Conservation (phyloP, 2,329 filamentous ascomycete genomes). For the Eutypella sp. region DNA sequence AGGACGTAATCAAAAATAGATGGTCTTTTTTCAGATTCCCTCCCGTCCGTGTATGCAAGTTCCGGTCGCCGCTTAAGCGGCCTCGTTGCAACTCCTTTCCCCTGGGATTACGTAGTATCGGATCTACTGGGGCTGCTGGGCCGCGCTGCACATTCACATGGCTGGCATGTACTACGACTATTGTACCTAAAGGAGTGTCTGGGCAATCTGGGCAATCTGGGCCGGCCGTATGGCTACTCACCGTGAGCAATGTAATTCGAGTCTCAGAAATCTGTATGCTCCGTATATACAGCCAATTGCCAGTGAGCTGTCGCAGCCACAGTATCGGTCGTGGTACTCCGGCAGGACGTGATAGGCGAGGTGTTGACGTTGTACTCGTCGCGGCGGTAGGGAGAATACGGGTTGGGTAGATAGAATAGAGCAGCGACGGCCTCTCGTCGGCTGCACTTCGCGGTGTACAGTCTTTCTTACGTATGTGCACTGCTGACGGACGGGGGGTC, state of each 20-base stretch:
- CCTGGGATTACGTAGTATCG: background rate
- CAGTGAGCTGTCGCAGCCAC: background rate
- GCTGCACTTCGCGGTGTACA: background rate
- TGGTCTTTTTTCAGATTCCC: background rate
- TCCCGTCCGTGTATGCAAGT: background rate
- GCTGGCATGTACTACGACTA: no score
- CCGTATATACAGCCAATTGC: background rate
- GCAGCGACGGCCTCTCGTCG: background rate
- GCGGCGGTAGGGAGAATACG: background rate
- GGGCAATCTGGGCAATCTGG: background rate
- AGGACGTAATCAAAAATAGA: background rate
- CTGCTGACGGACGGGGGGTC: background rate
- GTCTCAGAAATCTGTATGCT: no score
- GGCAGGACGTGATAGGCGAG: background rate
- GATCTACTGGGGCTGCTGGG: no score
- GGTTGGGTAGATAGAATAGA: background rate
- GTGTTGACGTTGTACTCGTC: background rate
- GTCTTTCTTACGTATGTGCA: background rate
- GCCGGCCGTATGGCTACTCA: background rate
- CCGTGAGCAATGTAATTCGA: background rate
- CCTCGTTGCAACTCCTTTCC: no score
- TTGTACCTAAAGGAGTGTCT: background rate
- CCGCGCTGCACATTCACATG: no score
- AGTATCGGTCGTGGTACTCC: background rate
- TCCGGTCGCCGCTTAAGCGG: background rate